Base-by-base conservation (phyloP, 148 eudicot species). In the Silene latifolia region DNA sequence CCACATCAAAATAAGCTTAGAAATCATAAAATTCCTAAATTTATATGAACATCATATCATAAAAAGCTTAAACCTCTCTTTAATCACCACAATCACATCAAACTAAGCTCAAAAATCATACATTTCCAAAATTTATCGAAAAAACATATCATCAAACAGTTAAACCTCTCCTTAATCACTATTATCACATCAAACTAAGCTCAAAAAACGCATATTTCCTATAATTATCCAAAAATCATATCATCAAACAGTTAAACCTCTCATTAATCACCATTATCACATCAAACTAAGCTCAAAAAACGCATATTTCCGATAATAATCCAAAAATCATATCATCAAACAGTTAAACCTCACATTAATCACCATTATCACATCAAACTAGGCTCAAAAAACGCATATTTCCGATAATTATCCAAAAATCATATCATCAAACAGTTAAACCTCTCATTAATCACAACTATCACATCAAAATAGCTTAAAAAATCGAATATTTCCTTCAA, bases 211-310 rank as follows among this genome's bases (percentile, higher is more conserved):
- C 5, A 32, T 4, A 32, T 32, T 32, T 32, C 35, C 35, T 1
- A 32, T 1, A 32, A 1, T 32, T 32, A 32, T 32, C 35, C 4
- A 2, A 32, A 32, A 32, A 32, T 1, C 5, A 32, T 32, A 32
- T 32, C 35, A 32, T 32, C 35, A 32, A 32, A 32, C 35, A 32
- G 35, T 63, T 39, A 58, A 46, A 68, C 72, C 21, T 27, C 35
- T 20, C 53, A 72, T 65, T 27, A 15, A 35, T 66, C 47, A 63
- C 23, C 53, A 21, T 68, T 63, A 14, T 44, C 74, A 21, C 68
- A 19, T 14, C 9, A 25, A 58, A 24, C 35, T 32, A 32, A 3
- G 35, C 35, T 32, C 0, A 32, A 32, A 32, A 32, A 32, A 2
- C 35, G 5, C 5, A 32, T 32, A 32, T 32, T 32, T 32, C 5